Evolutionary conservation across 2,329 filamentous ascomycete species (phyloP).

Genomic region (Drechslera avenae): DNA sequence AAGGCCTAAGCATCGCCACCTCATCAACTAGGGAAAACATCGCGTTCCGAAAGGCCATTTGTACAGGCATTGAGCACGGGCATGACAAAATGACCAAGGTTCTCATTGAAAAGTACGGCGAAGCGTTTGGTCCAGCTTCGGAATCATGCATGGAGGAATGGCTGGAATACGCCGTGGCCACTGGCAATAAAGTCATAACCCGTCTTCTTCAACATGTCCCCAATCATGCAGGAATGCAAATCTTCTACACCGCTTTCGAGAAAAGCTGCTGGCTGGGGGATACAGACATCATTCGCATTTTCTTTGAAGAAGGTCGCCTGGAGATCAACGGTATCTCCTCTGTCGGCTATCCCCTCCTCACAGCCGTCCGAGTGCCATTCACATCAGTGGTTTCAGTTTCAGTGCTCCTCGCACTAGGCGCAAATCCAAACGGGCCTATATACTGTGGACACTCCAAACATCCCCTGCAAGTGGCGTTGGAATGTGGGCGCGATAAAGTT

Average conservation of each 20-base stretch:
- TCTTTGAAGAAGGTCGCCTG: neutral
- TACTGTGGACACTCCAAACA: neutral
- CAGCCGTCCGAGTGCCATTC: neutral
- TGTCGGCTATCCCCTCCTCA: neutral
- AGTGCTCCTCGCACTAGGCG: neutral
- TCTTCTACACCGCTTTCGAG: neutral
- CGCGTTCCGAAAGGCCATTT: neutral
- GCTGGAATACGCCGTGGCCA: neutral
- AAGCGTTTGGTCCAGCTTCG: neutral
- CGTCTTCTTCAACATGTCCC: accelerated
- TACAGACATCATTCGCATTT: neutral
- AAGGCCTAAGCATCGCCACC: neutral
- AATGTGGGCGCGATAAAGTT: neutral
- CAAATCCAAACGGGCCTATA: neutral
- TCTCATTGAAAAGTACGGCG: neutral
- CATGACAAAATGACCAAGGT: accelerated
- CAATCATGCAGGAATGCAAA: neutral
- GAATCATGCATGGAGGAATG: neutral
- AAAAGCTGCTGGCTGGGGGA: neutral
- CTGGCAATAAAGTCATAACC: neutral
- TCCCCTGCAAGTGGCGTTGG: neutral
- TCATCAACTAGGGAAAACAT: neutral
- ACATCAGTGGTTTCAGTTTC: neutral
- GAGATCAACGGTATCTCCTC: neutral
- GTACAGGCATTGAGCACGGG: neutral